Conservation (phyloP, 106 monocot species). For the Dioscorea alata region DNA sequence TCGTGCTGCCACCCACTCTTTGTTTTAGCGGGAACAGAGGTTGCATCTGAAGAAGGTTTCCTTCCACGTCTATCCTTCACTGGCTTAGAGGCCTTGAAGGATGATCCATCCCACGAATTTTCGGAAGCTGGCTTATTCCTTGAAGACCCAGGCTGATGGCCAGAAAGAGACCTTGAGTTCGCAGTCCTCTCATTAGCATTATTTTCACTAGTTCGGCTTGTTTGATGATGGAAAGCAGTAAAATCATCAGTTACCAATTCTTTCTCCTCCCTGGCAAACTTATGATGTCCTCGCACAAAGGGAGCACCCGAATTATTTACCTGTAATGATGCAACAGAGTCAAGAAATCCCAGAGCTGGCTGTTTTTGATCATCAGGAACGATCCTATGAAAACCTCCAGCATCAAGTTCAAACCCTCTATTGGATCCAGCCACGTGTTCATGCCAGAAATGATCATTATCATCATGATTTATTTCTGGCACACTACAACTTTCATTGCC, state of each 20-base stretch:
- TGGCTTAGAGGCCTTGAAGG: constrained; percentile 29
- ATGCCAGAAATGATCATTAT: constrained; percentile 29
- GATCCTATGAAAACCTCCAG: constrained; percentile 17
- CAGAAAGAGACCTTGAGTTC: constrained; percentile 23
- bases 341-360: constrained; percentile 11
- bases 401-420: constrained; percentile 23
- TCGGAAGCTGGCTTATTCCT: constrained; percentile 38
- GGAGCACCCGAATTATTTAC: constrained; percentile 23
- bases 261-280: constrained; percentile 33
- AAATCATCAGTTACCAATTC: constrained; percentile 16
- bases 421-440: constrained; percentile 35
- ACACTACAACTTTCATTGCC: constrained; percentile 25
- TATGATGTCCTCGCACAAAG: constrained; percentile 19
- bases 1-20: constrained; percentile 40
- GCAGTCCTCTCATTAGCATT: constrained; percentile 17
- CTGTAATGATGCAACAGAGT: constrained; percentile 14
- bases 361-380: constrained; percentile 31
- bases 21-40: constrained; percentile 24
- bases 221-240: constrained; percentile 27
- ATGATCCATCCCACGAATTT: constrained; percentile 39
- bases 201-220: constrained; percentile 23
- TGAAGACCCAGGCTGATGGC: constrained; percentile 35
- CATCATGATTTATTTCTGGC: constrained; percentile 26
- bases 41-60: constrained; percentile 21
- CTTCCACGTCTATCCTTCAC: constrained; percentile 57